phyloP scores from a whole-genome alignment of 257 asterid genomes.

The Paraleonurus japonicus region DNA sequence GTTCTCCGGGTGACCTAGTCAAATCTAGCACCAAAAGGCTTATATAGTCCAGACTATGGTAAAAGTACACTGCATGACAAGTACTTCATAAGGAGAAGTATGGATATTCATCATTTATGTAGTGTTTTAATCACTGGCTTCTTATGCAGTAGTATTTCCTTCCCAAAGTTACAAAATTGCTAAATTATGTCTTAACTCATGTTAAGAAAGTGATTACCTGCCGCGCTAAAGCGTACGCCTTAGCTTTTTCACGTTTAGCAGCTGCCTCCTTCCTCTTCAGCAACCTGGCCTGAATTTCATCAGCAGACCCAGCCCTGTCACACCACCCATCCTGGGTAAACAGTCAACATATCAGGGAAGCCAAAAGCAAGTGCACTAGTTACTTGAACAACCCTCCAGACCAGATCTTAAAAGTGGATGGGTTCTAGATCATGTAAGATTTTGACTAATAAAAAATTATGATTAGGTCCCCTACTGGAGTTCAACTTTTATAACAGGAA shows the following conservation, averaged over 20 bases:
- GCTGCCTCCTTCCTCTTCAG: slow-evolving; percentile 94
- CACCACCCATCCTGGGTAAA: slow-evolving; percentile 80
- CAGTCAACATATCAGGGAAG: slow-evolving; percentile 19
- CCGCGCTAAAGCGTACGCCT: slow-evolving; percentile 92
- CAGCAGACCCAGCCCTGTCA: slow-evolving; percentile 68
- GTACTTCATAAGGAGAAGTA: not conserved
- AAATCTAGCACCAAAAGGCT: not conserved
- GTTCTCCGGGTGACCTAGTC: not conserved
- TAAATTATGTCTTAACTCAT: not conserved
- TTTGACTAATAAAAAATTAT: not conserved
- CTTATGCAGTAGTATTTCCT: not conserved
- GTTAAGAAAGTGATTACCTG: slow-evolving; percentile 48
- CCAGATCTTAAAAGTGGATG: not conserved
- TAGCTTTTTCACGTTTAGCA: slow-evolving; percentile 89
- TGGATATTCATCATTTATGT: not conserved
- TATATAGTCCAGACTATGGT: not conserved
- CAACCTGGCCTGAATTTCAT: slow-evolving; percentile 75
- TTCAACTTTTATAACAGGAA: not conserved
- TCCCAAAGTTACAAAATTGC: not conserved
- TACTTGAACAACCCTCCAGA: slow-evolving; percentile 2
- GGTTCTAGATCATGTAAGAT: not conserved
- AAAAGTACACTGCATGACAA: not conserved
- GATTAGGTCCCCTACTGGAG: not conserved
- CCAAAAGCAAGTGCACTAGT: not conserved
- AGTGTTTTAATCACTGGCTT: not conserved